These are phyloP conservation scores for Evernia prunastri DNA, from an alignment of 495 filamentous ascomycete species.

Conservation along the genomic window DNA sequence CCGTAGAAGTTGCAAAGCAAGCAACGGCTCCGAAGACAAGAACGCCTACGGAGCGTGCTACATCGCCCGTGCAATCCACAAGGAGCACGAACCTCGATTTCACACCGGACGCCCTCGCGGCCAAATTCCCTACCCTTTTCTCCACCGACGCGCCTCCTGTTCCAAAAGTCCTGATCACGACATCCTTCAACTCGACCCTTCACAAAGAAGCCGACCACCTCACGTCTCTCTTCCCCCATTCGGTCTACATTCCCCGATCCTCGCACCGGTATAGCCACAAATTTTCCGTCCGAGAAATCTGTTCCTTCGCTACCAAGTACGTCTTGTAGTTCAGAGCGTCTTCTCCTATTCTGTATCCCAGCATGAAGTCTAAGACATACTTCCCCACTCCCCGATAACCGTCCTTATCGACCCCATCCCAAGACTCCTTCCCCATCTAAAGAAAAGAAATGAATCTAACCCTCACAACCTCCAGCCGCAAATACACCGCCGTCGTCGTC, in stretches of 20 bases:
- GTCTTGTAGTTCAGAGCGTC: not conserved
- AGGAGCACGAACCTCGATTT: slow-evolving; percentile 65
- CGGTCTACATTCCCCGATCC: slow-evolving; percentile 76
- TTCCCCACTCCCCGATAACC: not conserved
- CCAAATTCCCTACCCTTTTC: slow-evolving; percentile 80
- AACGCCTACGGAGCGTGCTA: slow-evolving; percentile 48
- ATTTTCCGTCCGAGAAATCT: slow-evolving; percentile 84
- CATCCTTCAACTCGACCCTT: slow-evolving; percentile 73
- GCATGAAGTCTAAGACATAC: not conserved
- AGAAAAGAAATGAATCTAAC: not conserved
- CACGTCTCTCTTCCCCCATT: slow-evolving; percentile 76
- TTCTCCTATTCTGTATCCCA: not conserved
- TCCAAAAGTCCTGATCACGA: slow-evolving; percentile 87
- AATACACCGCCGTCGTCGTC: slow-evolving; percentile 73
- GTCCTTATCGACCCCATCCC: not conserved
- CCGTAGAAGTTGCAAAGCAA: slow-evolving; percentile 21
- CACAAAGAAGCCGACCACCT: slow-evolving; percentile 75
- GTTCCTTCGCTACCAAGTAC: slow-evolving; percentile 59
- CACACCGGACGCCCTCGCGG: slow-evolving; percentile 59
- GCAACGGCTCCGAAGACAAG: slow-evolving; percentile 34
- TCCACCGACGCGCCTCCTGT: slow-evolving; percentile 47
- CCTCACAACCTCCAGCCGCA: slow-evolving; percentile 42
- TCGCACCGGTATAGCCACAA: slow-evolving; percentile 74
- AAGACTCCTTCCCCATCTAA: not conserved
- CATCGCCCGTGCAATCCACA: slow-evolving; percentile 54